Evolutionary conservation across 257 asterid genomes (phyloP).

Genomic region (Ophiorrhiza pumila): DNA sequence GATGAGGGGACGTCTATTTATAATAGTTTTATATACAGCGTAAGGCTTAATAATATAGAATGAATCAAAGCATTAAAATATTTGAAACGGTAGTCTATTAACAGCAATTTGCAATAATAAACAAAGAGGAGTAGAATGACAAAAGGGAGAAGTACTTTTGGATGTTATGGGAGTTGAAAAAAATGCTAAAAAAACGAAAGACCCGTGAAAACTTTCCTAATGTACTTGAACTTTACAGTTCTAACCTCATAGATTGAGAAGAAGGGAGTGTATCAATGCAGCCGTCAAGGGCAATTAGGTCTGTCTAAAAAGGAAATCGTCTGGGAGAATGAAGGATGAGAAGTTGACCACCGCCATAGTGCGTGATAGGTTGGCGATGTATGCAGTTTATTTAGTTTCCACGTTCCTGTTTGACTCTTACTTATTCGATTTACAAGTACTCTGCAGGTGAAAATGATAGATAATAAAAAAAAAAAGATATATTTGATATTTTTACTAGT

Average conservation of each 20-base stretch:
- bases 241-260: background rate
- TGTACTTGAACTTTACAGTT: constrained; percentile 6
- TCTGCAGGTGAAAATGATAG: constrained; percentile 13
- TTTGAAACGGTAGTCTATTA: constrained; percentile 10
- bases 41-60: constrained; percentile 1
- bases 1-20: constrained; percentile 30
- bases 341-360: constrained; percentile 79
- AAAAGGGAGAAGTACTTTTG: constrained; percentile 8
- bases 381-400: constrained; percentile 33
- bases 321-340: constrained; percentile 25
- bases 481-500: constrained; percentile 11
- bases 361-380: constrained; percentile 41
- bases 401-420: constrained; percentile 49
- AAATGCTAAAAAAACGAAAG: background rate
- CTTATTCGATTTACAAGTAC: constrained; percentile 1
- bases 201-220: background rate
- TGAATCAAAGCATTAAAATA: constrained; percentile 27
- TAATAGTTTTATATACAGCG: constrained; percentile 17
- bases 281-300: constrained; percentile 23
- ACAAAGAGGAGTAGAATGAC: constrained; percentile 11
- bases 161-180: constrained; percentile 17
- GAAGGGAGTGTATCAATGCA: background rate
- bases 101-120: background rate
- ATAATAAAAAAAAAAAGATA: background rate
- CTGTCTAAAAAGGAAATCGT: background rate